phyloP scores from a whole-genome alignment of 352 stramenopile genomes.

The Albugo candida region DNA sequence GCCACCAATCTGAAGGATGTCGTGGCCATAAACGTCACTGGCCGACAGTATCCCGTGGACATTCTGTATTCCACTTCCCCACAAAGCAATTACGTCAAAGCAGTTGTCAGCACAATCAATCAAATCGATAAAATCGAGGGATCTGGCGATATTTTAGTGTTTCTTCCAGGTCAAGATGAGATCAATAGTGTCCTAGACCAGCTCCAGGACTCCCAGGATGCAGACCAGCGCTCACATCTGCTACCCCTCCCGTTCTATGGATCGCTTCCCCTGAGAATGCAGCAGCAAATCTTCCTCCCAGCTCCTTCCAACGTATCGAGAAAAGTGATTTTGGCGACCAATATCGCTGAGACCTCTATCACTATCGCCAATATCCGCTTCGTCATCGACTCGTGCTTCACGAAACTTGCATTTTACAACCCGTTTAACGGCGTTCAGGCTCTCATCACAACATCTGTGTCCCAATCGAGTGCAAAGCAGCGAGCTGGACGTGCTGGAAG shows the following conservation, averaged over 20 bases:
- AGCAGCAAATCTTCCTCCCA: slow-evolving; percentile 83
- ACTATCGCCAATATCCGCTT: slow-evolving; percentile 93
- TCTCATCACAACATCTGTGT: slow-evolving; percentile 87
- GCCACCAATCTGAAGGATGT: slow-evolving; percentile 15
- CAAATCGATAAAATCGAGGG: slow-evolving; percentile 46
- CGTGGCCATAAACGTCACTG: slow-evolving; percentile 56
- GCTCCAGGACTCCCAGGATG: slow-evolving; percentile 15
- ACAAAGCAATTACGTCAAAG: slow-evolving; percentile 43
- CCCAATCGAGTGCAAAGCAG: slow-evolving; percentile 92
- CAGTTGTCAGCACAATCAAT: slow-evolving; percentile 49
- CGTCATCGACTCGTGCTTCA: slow-evolving; percentile 57
- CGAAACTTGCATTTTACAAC: slow-evolving; percentile 73
- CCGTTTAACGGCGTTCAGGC: slow-evolving; percentile 61
- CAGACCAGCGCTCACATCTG: slow-evolving; percentile 16
- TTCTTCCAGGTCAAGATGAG: slow-evolving; percentile 87
- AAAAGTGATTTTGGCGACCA: slow-evolving; percentile 81
- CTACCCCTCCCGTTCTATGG: slow-evolving; percentile 80
- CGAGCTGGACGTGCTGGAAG: slow-evolving; percentile 87
- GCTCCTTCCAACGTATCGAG: slow-evolving; percentile 31
- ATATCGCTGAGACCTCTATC: slow-evolving; percentile 91
- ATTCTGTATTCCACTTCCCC: slow-evolving; percentile 73
- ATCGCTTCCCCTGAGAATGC: slow-evolving; percentile 80
- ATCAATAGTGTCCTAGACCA: slow-evolving; percentile 81
- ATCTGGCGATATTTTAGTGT: slow-evolving; percentile 87
- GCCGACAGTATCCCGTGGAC: slow-evolving; percentile 83